A percentile compares a stretch with the other conserved stretches of the same genome.
These are phyloP conservation scores for Puccinia triticina DNA, from an alignment of 1,284 basidiomycete species.

Conservation along the genomic window DNA sequence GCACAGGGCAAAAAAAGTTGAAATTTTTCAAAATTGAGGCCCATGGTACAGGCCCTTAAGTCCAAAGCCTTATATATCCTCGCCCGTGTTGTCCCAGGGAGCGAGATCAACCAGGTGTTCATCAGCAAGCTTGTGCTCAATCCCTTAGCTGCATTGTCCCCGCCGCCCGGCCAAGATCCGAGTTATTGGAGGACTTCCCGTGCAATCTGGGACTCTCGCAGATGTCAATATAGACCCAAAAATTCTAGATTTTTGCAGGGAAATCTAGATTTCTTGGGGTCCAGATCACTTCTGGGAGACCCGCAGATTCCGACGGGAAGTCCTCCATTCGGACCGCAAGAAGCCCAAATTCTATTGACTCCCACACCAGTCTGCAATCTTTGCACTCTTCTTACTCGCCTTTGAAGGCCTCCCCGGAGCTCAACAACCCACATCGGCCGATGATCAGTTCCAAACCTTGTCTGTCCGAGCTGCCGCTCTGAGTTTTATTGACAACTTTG, in stretches of 20 bases:
- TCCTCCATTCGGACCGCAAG: conserved; percentile 5
- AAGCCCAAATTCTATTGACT: conserved; percentile 60
- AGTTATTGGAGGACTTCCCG: no score
- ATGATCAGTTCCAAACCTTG: conserved; percentile 43
- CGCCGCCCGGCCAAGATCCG: neutral
- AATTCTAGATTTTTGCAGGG: no score
- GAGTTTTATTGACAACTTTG: conserved; percentile 55
- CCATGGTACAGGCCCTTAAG: conserved; percentile 79
- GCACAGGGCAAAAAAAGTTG: no score
- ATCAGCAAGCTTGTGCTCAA: conserved; percentile 62
- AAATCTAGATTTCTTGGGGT: no score
- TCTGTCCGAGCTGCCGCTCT: conserved; percentile 53
- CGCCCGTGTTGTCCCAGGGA: conserved; percentile 66
- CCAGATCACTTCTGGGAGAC: no score
- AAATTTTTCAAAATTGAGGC: no score
- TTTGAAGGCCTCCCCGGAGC: conserved; percentile 58
- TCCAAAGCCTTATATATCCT: conserved; percentile 78
- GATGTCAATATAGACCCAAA: no score
- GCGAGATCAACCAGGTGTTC: conserved; percentile 64
- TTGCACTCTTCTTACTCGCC: conserved; percentile 61
- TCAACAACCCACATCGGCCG: conserved; percentile 58
- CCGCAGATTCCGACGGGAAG: no score
- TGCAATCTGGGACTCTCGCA: no score
- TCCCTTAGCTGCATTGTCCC: conserved; percentile 55
- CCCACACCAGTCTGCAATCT: conserved; percentile 61